These are phyloP conservation scores for Neohortaea acidophila DNA, from an alignment of 495 filamentous ascomycete genomes.

Conservation along the genomic window DNA sequence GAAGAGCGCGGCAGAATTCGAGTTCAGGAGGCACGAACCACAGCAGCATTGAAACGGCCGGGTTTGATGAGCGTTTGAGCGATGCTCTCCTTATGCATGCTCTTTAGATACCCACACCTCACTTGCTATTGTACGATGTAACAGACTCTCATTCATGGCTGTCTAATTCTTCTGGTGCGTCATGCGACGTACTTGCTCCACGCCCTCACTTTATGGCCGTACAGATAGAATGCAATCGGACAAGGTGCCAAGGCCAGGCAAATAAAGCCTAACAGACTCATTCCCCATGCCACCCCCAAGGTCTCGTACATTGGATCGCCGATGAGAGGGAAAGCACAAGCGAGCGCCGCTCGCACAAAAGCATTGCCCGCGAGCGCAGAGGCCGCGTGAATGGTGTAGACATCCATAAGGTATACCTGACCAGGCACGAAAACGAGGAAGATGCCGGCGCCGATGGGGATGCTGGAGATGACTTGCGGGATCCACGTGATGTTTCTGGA, in stretches of 20 bases:
- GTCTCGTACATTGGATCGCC: too few species aligned
- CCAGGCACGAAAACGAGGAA: slow-evolving; percentile 29
- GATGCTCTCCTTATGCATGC: too few species aligned
- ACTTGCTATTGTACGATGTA: too few species aligned
- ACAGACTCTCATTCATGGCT: too few species aligned
- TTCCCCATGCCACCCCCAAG: slow-evolving; percentile 40
- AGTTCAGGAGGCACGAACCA: too few species aligned
- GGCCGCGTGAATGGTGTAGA: slow-evolving; percentile 43
- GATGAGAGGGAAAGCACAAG: slow-evolving; percentile 30
- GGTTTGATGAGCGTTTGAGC: too few species aligned
- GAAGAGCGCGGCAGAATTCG: neutral
- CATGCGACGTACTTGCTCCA: slow-evolving; percentile 8
- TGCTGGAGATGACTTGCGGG: slow-evolving; percentile 22
- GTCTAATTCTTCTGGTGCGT: too few species aligned
- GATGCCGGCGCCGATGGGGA: slow-evolving; percentile 21
- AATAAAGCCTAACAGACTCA: slow-evolving; percentile 49
- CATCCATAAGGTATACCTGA: slow-evolving; percentile 34
- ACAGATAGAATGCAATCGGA: slow-evolving; percentile 54
- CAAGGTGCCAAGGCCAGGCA: slow-evolving; percentile 49
- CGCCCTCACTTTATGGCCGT: slow-evolving; percentile 42
- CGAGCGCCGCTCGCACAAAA: slow-evolving; percentile 29
- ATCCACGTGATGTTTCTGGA: slow-evolving; percentile 17
- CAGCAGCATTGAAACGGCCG: too few species aligned
- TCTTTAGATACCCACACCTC: too few species aligned
- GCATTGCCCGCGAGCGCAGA: slow-evolving; percentile 36